Evolutionary conservation across 192 early-diverging fungal genomes (phyloP).

Genomic region (Obelidium mucronatum): DNA sequence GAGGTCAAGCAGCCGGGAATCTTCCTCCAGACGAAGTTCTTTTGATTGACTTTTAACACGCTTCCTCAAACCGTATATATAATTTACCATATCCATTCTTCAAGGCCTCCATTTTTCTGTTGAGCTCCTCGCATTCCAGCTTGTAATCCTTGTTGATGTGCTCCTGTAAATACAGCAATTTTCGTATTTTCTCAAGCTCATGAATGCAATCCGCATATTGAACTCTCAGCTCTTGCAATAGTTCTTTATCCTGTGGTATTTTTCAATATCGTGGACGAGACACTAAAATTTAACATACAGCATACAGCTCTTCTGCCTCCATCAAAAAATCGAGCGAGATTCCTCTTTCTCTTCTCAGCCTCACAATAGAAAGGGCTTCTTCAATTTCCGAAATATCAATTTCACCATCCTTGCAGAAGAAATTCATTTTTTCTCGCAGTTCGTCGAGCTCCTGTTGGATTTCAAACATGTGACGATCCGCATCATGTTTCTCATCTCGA

Average conservation of each 20-base stretch:
- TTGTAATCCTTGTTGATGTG: conserved; percentile 66
- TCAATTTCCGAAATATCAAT: conserved; percentile 56
- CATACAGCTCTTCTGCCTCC: conserved; percentile 46
- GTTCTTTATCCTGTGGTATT: conserved; percentile 51
- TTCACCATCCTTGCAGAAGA: conserved; percentile 44
- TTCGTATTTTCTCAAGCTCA: conserved; percentile 60
- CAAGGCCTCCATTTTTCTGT: conserved; percentile 51
- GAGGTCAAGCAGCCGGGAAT: conserved; percentile 56
- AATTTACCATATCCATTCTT: conserved; percentile 65
- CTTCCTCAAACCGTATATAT: conserved; percentile 5
- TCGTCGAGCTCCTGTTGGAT: conserved; percentile 50
- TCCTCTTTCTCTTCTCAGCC: conserved; percentile 50
- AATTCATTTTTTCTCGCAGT: conserved; percentile 40
- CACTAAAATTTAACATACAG: conserved; percentile 24
- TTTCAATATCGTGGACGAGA: no score
- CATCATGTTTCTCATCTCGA: conserved; percentile 37
- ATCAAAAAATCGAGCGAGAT: conserved; percentile 50
- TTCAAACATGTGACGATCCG: conserved; percentile 40
- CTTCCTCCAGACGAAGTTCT: conserved; percentile 66
- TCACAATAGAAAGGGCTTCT: conserved; percentile 58
- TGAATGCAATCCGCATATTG: conserved; percentile 63
- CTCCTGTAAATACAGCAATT: conserved; percentile 61
- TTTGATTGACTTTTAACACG: not conserved
- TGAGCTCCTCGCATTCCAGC: conserved; percentile 54
- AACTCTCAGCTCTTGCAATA: conserved; percentile 58